A percentile compares a stretch with the other conserved stretches of the same genome.
phyloP scores from a whole-genome alignment of 176 grass and related monocot genomes.

The Musa itinerans region DNA sequence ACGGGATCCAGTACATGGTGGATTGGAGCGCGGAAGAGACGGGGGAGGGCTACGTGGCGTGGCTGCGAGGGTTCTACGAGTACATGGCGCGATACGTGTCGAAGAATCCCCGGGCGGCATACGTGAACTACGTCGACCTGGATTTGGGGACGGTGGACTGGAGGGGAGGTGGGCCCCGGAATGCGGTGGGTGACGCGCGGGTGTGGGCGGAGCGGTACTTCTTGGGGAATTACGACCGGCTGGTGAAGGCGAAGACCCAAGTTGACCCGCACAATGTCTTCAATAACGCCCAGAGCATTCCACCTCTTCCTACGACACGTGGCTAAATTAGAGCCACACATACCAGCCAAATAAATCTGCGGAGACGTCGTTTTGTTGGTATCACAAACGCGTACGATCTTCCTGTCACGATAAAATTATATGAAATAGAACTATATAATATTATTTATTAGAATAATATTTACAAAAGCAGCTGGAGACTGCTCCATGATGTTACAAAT shows the following conservation, averaged over 20 bases:
- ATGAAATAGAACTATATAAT: no score
- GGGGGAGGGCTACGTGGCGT: constrained; percentile 15
- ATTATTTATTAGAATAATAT: no score
- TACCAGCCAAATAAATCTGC: no score
- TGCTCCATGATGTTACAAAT: no score
- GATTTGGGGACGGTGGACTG: constrained; percentile 43
- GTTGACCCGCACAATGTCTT: constrained; percentile 46
- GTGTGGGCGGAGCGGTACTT: constrained; percentile 37
- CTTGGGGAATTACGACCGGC: constrained; percentile 26
- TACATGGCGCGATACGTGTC: constrained; percentile 45
- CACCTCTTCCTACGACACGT: constrained; percentile 19
- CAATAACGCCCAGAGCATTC: constrained; percentile 58
- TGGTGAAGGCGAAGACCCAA: constrained; percentile 41
- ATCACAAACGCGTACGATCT: no score
- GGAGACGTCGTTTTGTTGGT: no score
- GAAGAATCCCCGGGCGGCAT: constrained; percentile 28
- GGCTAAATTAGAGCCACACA: no score
- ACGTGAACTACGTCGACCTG: constrained; percentile 59
- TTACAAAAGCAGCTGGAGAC: no score
- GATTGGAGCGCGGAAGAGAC: constrained; percentile 6
- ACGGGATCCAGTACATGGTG: constrained; percentile 46
- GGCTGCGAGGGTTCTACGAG: constrained; percentile 35
- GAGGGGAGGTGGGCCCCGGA: neutral
- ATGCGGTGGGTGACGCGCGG: constrained; percentile 19
- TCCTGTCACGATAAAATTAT: no score